phyloP scores from a whole-genome alignment of 2,329 filamentous ascomycete species.

The Clonostachys byssicola region DNA sequence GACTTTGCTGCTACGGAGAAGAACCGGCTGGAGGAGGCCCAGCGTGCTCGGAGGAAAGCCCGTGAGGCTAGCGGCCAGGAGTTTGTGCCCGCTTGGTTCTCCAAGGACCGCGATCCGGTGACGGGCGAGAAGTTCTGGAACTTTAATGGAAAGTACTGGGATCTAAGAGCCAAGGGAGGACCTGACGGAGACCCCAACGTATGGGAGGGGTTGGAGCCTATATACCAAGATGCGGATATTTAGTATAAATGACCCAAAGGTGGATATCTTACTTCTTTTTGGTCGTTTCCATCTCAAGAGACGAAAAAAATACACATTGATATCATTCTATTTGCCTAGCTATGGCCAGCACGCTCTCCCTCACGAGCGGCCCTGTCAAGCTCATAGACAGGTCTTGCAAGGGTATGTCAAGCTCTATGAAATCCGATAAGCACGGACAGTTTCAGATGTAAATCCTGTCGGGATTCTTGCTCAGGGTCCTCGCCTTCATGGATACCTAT shows the following conservation, averaged over 20 bases:
- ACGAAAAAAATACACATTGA: no score
- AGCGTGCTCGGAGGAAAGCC: conserved; percentile 69
- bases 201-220: conserved; percentile 74
- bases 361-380: no score
- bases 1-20: conserved; percentile 92
- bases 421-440: no score
- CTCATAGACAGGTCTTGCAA: no score
- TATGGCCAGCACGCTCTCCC: no score
- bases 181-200: conserved; percentile 47
- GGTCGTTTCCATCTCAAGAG: neutral
- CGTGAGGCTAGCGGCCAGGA: conserved; percentile 77
- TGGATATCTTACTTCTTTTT: neutral
- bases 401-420: no score
- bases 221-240: conserved; percentile 46
- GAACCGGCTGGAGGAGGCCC: conserved; percentile 88
- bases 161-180: conserved; percentile 62
- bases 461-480: no score
- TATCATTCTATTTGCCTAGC: no score
- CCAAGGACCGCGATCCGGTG: conserved; percentile 63
- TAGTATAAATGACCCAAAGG: neutral
- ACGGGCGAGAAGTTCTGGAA: conserved; percentile 91
- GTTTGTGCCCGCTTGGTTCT: conserved; percentile 84
- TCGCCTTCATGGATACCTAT: no score
- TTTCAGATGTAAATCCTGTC: no score
- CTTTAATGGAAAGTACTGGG: conserved; percentile 88